Percentiles rank a stretch among this genome's conserved stretches.
These are phyloP conservation scores for Cordyceps cateniannulata DNA, from an alignment of 2,329 filamentous ascomycete genomes.

Conservation along the genomic window DNA sequence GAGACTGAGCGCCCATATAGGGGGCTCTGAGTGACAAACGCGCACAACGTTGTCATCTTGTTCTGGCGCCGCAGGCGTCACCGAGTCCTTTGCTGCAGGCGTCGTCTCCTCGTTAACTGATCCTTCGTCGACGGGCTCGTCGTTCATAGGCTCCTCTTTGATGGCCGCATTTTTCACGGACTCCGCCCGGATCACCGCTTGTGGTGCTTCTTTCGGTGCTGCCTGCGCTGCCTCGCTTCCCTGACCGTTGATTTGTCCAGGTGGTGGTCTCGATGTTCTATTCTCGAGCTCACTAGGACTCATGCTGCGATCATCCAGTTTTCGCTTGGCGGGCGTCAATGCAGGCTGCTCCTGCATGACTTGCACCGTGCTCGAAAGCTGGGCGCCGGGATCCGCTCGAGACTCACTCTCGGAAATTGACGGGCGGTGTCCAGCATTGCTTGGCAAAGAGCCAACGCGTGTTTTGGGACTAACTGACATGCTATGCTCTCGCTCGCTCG, in stretches of 20 bases:
- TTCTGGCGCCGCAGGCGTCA: neutral
- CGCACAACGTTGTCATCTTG: slow-evolving; percentile 24
- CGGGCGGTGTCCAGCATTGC: slow-evolving; percentile 28
- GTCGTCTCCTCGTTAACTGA: slow-evolving; percentile 7
- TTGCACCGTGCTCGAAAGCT: slow-evolving; percentile 23
- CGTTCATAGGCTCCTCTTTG: neutral
- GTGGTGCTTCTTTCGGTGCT: neutral
- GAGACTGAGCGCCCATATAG: slow-evolving; percentile 43
- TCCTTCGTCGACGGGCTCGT: neutral
- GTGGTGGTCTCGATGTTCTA: slow-evolving; percentile 40
- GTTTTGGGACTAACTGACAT: slow-evolving; percentile 77
- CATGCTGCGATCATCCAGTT: slow-evolving; percentile 34
- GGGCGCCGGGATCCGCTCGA: slow-evolving; percentile 18
- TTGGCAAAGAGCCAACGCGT: slow-evolving; percentile 47
- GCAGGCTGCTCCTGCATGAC: slow-evolving; percentile 20
- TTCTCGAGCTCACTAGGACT: slow-evolving; percentile 46
- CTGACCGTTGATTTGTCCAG: slow-evolving; percentile 42
- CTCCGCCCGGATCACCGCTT: neutral
- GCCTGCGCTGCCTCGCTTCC: neutral
- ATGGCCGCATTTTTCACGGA: neutral
- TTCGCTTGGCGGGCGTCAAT: slow-evolving; percentile 34
- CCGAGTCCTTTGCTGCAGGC: slow-evolving; percentile 22
- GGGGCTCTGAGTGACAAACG: slow-evolving; percentile 30
- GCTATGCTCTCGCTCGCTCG: slow-evolving; percentile 61
- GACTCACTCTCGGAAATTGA: slow-evolving; percentile 22